Conservation (phyloP, 805 yeast genomes). For the Metschnikowia santaceciliae region DNA sequence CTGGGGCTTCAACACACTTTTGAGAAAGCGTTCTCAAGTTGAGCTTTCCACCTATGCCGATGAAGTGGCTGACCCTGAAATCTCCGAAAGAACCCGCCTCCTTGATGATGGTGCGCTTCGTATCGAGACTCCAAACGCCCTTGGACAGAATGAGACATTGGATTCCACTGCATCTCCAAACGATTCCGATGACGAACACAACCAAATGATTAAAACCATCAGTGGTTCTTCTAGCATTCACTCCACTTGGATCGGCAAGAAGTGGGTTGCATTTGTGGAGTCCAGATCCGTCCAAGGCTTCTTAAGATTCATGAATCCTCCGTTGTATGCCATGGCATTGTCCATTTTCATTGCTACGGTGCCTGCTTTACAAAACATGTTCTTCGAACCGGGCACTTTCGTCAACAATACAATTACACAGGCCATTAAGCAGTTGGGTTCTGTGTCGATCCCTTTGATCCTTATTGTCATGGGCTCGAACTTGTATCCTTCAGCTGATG, state of each 20-base stretch:
- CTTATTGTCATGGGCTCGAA: constrained; percentile 77
- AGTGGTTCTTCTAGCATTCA: not conserved
- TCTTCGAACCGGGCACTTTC: constrained; percentile 57
- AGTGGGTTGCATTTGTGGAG: constrained; percentile 5
- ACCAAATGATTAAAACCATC: not conserved
- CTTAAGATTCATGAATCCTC: constrained; percentile 67
- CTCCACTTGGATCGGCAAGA: not conserved
- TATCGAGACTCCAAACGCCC: constrained; percentile 3
- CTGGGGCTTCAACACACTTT: constrained; percentile 75
- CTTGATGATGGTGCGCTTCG: constrained; percentile 8
- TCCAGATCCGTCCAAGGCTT: constrained; percentile 21
- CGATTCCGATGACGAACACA: not conserved
- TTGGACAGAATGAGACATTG: not conserved
- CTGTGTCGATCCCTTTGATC: constrained; percentile 74
- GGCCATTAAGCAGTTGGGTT: constrained; percentile 62
- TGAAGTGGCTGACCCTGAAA: not conserved
- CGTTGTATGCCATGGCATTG: constrained; percentile 69
- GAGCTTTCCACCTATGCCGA: constrained; percentile 22
- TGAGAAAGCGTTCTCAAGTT: constrained; percentile 46
- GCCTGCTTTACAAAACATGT: constrained; percentile 51
- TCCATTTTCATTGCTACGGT: constrained; percentile 68
- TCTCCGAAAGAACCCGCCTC: not conserved
- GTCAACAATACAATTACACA: constrained; percentile 61
- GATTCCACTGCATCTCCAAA: not conserved
- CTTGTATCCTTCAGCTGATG: constrained; percentile 62